These are phyloP conservation scores for Pezicula rhizophila DNA, from an alignment of 2,329 filamentous ascomycete genomes.

Conservation along the genomic window DNA sequence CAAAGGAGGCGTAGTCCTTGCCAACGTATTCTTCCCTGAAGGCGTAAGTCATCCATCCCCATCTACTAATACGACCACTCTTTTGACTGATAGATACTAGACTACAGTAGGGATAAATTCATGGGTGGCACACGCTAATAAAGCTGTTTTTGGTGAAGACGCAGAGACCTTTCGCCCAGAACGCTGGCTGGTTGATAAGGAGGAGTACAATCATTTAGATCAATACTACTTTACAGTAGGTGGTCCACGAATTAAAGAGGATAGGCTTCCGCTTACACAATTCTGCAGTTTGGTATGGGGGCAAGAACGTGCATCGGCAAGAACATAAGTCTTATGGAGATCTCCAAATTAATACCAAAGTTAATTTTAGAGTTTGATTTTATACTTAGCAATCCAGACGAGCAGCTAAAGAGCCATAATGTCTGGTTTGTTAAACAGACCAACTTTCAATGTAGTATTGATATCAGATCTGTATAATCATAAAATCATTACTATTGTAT, in stretches of 20 bases:
- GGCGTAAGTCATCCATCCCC: too few relatives aligned
- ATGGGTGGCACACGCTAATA: slow-evolving; percentile 31
- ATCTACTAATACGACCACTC: too few relatives aligned
- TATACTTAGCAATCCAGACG: not conserved
- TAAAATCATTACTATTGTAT: too few relatives aligned
- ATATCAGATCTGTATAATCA: too few relatives aligned
- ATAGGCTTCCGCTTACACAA: too few relatives aligned
- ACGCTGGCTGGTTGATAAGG: slow-evolving; percentile 34
- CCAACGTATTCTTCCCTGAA: slow-evolving; percentile 34
- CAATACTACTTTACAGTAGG: slow-evolving; percentile 22
- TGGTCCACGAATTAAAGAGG: too few relatives aligned
- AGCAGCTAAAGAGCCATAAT: not conserved
- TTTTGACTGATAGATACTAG: too few relatives aligned
- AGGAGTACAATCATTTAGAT: too few relatives aligned
- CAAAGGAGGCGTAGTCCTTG: slow-evolving; percentile 35
- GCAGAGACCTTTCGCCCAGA: slow-evolving; percentile 43
- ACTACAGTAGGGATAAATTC: slow-evolving; percentile 28
- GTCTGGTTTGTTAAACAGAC: not conserved
- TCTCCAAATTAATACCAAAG: slow-evolving; percentile 31
- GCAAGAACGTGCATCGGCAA: slow-evolving; percentile 33
- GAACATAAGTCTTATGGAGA: slow-evolving; percentile 33
- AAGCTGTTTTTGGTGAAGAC: slow-evolving; percentile 41
- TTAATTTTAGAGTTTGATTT: slow-evolving; percentile 22
- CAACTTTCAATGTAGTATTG: not conserved
- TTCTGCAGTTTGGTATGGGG: slow-evolving; percentile 30